A percentile compares a stretch with the other conserved stretches of the same genome.
phyloP scores from a whole-genome alignment of 768 basidiomycete species.

The Auriscalpium vulgare region DNA sequence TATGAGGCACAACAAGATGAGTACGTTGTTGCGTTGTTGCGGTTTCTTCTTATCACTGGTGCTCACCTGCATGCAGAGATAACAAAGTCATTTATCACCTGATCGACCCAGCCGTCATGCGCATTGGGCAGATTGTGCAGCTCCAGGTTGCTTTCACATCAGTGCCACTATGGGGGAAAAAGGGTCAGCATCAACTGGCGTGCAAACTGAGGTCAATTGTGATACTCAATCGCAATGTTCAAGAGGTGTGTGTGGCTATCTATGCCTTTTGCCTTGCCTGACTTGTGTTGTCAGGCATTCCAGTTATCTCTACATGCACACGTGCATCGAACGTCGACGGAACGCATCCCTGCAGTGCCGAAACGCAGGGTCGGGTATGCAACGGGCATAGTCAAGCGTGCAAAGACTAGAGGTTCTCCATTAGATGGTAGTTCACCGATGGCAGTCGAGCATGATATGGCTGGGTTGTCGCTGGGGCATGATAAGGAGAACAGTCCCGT shows the following conservation, averaged over 20 bases:
- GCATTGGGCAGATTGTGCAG: background rate
- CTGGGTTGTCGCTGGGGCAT: too few species aligned
- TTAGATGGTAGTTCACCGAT: background rate
- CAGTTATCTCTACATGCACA: background rate
- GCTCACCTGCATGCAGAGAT: background rate
- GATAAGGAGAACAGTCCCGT: background rate
- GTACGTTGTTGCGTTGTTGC: too few species aligned
- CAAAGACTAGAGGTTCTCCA: background rate
- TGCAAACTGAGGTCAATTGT: background rate
- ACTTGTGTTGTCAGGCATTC: background rate
- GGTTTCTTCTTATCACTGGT: background rate
- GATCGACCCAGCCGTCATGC: background rate
- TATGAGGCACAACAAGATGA: background rate
- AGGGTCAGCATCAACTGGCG: background rate
- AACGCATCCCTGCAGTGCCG: background rate
- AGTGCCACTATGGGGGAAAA: background rate
- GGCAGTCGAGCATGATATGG: background rate
- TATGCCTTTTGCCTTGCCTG: background rate
- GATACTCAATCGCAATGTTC: background rate
- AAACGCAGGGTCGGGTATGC: background rate
- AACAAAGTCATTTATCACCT: background rate
- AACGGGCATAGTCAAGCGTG: background rate
- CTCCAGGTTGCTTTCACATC: background rate
- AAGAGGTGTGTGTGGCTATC: background rate
- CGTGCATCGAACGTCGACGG: background rate